Percentiles rank a stretch among this genome's conserved stretches.
phyloP scores from a whole-genome alignment of 129 eudicot species.

The Pittosporum tobira region DNA sequence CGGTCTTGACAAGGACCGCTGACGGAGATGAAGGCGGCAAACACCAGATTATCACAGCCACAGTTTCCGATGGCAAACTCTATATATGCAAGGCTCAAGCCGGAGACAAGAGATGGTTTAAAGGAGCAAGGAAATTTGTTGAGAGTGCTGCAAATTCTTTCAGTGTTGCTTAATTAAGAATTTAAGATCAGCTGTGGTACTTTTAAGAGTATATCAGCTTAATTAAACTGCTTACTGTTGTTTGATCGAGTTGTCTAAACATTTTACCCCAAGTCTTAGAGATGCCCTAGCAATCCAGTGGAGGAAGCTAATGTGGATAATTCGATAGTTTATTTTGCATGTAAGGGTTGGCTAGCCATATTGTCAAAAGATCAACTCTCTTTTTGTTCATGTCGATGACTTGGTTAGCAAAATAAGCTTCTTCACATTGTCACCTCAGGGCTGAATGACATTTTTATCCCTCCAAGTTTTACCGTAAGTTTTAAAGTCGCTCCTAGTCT shows the following conservation, averaged over 20 bases:
- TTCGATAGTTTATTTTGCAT: not conserved
- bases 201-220: slow-evolving; percentile 18
- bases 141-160: slow-evolving; percentile 66
- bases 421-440: no score
- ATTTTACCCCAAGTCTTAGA: slow-evolving; percentile 3
- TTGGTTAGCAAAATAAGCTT: no score
- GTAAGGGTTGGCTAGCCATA: not conserved
- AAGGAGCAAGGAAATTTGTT: slow-evolving; percentile 78
- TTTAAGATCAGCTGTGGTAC: slow-evolving; percentile 13
- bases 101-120: slow-evolving; percentile 96
- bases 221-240: not conserved
- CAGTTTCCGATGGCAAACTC: slow-evolving; percentile 59
- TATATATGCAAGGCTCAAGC: slow-evolving; percentile 93
- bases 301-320: slow-evolving; percentile 10
- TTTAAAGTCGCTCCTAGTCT: no score
- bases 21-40: slow-evolving; percentile 98
- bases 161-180: slow-evolving; percentile 82
- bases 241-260: slow-evolving; percentile 7
- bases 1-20: slow-evolving; percentile 87
- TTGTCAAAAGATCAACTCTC: no score
- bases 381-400: no score
- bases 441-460: no score
- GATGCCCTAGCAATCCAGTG: slow-evolving; percentile 3
- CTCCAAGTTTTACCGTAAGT: no score
- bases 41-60: slow-evolving; percentile 70